Evolutionary conservation across 2,329 filamentous ascomycete genomes (phyloP), one percentile per base, ranked within the genome.

Genomic region (Aspergillus texensis): DNA sequence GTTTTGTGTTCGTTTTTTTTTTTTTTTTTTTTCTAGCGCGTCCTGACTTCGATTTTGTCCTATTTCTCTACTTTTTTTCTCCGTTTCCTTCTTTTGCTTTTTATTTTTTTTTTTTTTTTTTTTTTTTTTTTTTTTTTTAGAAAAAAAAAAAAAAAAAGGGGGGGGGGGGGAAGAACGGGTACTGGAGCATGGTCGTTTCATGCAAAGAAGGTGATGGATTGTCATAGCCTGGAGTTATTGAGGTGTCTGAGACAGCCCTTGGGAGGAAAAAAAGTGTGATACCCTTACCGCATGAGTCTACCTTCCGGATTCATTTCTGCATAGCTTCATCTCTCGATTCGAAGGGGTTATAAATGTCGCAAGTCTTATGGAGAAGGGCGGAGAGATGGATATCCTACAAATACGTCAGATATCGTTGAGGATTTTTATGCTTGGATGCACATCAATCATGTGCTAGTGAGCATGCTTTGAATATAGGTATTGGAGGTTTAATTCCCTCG

Each of bases 261-360:
- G 71, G 73, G 71, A 77, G 73, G 72, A 24, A 24, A 75, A 77
- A 78, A 78, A 78, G 26, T 28, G 73, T 79, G 77, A 79, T 79
- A 79, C 77, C 77, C 77, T 77, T 75, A 73, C 71, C 74, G 74
- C 74, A 73, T 71, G 74, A 74, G 75, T 78, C 74, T 77, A 73
- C 74, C 74, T 75, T 73, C 67, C 67, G 70, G 72, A 71, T 73
- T 72, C 71, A 72, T 74, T 71, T 72, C 71, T 75, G 74, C 74
- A 74, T 72, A 74, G 74, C 72, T 76, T 76, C 71, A 72, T 72
- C 68, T 72, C 72, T 72, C 71, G 69, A 73, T 66, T 65, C 61
- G 12, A 67, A 66, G 69, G 69, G 71, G 66, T 65, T 68, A 69
- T 70, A 67, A 69, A 66, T 68, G 67, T 72, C 68, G 70, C 71